Evolutionary conservation across 768 basidiomycete species (phyloP), one percentile per base, ranked within the genome.

Genomic region (Rickenella mellea): DNA sequence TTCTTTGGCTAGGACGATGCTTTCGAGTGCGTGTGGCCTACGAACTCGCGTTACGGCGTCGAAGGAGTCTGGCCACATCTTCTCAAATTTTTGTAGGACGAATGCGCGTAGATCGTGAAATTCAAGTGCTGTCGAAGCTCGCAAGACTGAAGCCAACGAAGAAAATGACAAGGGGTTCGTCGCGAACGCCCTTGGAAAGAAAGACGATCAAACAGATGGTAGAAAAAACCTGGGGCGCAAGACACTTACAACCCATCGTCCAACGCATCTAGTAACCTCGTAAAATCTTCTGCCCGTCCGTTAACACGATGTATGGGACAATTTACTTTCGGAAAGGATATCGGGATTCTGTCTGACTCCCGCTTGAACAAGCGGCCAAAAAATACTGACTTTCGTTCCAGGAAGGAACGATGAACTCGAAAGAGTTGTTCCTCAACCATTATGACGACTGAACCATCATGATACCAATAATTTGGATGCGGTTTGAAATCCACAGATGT

Each of bases 381-480:
- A 51, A 58, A 68, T 6, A 39, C 44, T 3, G 63, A 63, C 10
- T 61, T 47, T 26, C 45, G 49, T 10, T 52, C 44, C 5, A 70
- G 56, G n/a, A 52, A 54, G 39, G 60, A 62, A 14, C 60, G 51
- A n/a, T 66, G 61, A 12, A 70, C 46, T 15, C 52, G 54, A 49
- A 67, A 68, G 26, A 61, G 51, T 3, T 52, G 57, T 15, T 55
- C 49, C n/a, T 55, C 48, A n/a, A 64, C 45, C 33, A 64, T 56
- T 7, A 71, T 36, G 27, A 65, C 52, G 1, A 64, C 51, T 6
- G 56, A 57, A 1, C 64, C 67, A 42, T 65, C 64, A 17, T 55
- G 51, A 20, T 59, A 48, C 66, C 67, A 67, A 38, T 63, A 55
- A 14, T 44, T 41, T 0, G 42, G 40, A 37, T 56, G 54, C 4